Evolutionary conservation across 805 yeast genomes (phyloP).

Genomic region (Sugiyamaella marilandica): DNA sequence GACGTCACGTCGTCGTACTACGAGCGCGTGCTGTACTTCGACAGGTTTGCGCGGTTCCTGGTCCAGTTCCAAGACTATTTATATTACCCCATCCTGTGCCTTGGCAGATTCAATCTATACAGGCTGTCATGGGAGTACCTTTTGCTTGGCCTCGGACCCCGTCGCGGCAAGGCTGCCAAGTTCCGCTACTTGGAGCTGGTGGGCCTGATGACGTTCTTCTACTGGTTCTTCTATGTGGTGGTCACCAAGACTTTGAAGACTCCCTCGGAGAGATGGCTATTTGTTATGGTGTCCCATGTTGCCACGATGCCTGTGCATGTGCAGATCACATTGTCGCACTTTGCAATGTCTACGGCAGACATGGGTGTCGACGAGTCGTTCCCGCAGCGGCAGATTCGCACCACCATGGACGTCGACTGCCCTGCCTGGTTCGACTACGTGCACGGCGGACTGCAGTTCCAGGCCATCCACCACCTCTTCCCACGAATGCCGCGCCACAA

Average conservation of each 20-base stretch:
- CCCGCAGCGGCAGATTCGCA: conserved; percentile 72
- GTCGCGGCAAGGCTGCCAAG: conserved; percentile 80
- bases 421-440: conserved; percentile 88
- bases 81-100: conserved; percentile 73
- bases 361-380: conserved; percentile 77
- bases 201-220: conserved; percentile 66
- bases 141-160: conserved; percentile 71
- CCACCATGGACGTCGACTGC: conserved; percentile 94
- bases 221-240: conserved; percentile 74
- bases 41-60: conserved; percentile 51
- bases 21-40: conserved; percentile 62
- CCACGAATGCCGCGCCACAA: conserved; percentile 89
- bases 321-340: conserved; percentile 83
- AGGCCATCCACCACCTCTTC: conserved; percentile 83
- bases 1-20: conserved; percentile 77
- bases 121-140: conserved; percentile 76
- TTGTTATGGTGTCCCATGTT: conserved; percentile 66
- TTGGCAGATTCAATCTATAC: conserved; percentile 84
- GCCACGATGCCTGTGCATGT: conserved; percentile 91
- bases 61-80: conserved; percentile 63
- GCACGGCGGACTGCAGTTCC: conserved; percentile 92
- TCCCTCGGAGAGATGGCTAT: conserved; percentile 50
- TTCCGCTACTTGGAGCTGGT: conserved; percentile 70
- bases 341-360: conserved; percentile 91
- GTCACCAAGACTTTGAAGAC: conserved; percentile 50